Base-by-base conservation (phyloP, 371 early-diverging fungal species). In the Scutellospora calospora region DNA sequence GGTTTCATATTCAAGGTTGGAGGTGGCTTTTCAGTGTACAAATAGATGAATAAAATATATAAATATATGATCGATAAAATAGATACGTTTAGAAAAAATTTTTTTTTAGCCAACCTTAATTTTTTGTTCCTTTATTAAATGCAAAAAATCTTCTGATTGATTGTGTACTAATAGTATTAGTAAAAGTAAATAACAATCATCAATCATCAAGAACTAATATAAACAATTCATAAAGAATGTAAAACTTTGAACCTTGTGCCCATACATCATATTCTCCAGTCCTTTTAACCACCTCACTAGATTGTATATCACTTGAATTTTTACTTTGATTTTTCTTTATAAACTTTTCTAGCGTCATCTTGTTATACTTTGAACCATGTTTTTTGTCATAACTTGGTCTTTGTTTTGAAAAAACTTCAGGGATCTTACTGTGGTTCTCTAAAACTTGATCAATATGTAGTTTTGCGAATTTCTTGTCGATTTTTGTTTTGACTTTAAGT, bases 401-500 rank as follows among this genome's bases (percentile, higher is more conserved):
- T 52, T 14, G 4, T 74, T 33, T 74, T 35, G 74, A 55, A 9
- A 57, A 55, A 5, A 74, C n/a, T 20, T 90, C 88, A 49, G 90
- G 86, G 27, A 90, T 91, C 77, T 87, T 90, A 18, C 92, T 93
- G 72, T 90, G 90, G 81, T 86, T 85, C 45, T 88, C 87, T 59
- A 97, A 87, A 83, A 97, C 94, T 82, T 96, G 90, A 78, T 97
- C 96, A 79, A 96, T 90, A 80, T 75, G 83, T 38, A 82, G 84
- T 59, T 83, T 84, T 8, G 41, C 68, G 38, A 38, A 66, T 60
- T 81, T 84, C 79, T 85, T 52, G 11, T 80, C 81, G 5, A 82
- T 80, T 82, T 49, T 72, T 65, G 63, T 80, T 31, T 33, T 57
- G 31, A 60, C 76, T 80, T 9, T n/a, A 29, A 45, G 49, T 63